phyloP scores from a whole-genome alignment of 108 stramenopile genomes.

The Cylindrotheca fusiformis region DNA sequence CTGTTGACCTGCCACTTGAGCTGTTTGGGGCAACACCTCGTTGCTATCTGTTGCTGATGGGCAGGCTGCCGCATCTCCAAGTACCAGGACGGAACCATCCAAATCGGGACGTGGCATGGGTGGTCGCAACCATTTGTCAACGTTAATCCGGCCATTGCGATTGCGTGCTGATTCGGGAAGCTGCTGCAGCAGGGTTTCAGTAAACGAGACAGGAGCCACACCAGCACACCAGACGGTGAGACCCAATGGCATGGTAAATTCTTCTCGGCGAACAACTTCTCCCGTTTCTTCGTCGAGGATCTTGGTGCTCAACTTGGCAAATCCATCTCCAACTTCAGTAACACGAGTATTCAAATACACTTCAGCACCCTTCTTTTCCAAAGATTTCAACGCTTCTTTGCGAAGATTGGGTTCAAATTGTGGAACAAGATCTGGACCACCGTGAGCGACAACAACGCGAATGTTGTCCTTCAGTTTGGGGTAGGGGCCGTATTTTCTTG shows the following conservation, averaged over 20 bases:
- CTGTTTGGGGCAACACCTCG: conserved; percentile 58
- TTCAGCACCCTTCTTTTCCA: conserved; percentile 51
- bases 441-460: conserved; percentile 51
- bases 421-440: conserved; percentile 50
- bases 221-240: conserved; percentile 69
- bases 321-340: conserved; percentile 44
- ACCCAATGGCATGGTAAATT: conserved; percentile 40
- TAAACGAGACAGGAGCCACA: conserved; percentile 57
- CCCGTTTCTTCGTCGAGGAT: conserved; percentile 31
- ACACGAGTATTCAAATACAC: conserved; percentile 58
- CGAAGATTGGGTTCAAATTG: conserved; percentile 58
- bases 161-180: conserved; percentile 42
- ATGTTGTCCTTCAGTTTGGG: conserved; percentile 46
- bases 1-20: conserved; percentile 82
- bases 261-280: conserved; percentile 23
- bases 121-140: conserved; percentile 62
- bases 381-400: conserved; percentile 31
- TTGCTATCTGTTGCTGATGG: conserved; percentile 19
- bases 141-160: conserved; percentile 48
- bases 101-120: conserved; percentile 28
- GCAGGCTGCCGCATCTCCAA: conserved; percentile 69
- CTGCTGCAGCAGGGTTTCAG: conserved; percentile 39
- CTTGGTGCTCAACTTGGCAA: conserved; percentile 27
- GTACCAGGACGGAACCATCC: conserved; percentile 49
- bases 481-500: conserved; percentile 36